Conservation (phyloP, 108 stramenopile genomes). For the Poteriospumella lacustris region DNA sequence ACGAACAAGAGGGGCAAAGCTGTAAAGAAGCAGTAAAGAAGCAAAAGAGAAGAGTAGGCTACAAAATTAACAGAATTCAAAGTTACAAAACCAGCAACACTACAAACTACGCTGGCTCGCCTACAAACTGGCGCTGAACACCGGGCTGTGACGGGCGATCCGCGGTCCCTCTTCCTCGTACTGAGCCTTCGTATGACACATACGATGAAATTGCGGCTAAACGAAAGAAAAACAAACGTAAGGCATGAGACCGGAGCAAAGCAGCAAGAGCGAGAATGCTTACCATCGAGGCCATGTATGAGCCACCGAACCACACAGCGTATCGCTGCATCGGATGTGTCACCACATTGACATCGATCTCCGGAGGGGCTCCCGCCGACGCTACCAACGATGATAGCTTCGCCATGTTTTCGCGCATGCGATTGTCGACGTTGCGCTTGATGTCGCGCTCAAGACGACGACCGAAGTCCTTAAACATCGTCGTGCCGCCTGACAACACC, state of each 20-base stretch:
- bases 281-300: constrained; percentile 56
- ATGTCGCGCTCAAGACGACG: constrained; percentile 60
- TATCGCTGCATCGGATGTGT: constrained; percentile 57
- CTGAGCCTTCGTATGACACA: constrained; percentile 66
- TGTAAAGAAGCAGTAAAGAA: too few species aligned
- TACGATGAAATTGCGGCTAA: constrained; percentile 54
- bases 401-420: constrained; percentile 46
- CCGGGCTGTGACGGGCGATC: constrained; percentile 64
- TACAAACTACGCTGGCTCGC: too few species aligned
- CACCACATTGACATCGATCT: constrained; percentile 56
- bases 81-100: too few species aligned
- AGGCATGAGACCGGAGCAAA: background rate
- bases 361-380: background rate
- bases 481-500: background rate
- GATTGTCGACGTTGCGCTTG: constrained; percentile 50
- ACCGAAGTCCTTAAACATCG: constrained; percentile 54
- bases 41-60: background rate
- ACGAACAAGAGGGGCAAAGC: too few species aligned
- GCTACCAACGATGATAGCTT: background rate
- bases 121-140: constrained; percentile 50
- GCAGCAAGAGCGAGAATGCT: background rate
- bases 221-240: too few species aligned
- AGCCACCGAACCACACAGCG: constrained; percentile 68
- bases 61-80: too few species aligned
- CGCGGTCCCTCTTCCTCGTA: constrained; percentile 68